These are phyloP conservation scores for Oemleria cerasiformis DNA, from an alignment of 306 rosid genomes.

Conservation along the genomic window DNA sequence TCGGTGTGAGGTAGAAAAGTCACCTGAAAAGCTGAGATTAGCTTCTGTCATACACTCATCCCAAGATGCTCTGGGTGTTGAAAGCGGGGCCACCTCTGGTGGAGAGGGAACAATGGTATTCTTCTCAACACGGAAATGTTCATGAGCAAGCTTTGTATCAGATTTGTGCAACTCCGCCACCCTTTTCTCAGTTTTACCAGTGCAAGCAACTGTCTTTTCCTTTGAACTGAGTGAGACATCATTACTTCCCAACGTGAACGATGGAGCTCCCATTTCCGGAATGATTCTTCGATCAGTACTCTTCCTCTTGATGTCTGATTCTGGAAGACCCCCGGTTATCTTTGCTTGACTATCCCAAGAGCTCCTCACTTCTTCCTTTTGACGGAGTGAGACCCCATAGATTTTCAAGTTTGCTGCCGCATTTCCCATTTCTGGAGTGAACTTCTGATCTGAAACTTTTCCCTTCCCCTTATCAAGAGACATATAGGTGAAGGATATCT, in stretches of 20 bases:
- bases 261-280: constrained; percentile 30
- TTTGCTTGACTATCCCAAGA: constrained; percentile 29
- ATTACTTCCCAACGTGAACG: constrained; percentile 31
- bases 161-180: constrained; percentile 28
- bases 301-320: constrained; percentile 37
- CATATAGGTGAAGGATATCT: constrained; percentile 26
- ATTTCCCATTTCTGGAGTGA: constrained; percentile 32
- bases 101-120: constrained; percentile 45
- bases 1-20: constrained; percentile 39
- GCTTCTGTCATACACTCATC: constrained; percentile 41
- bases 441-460: constrained; percentile 23
- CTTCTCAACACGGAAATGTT: constrained; percentile 28
- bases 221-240: constrained; percentile 34
- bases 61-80: constrained; percentile 34
- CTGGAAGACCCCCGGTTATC: constrained; percentile 36
- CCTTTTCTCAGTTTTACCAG: constrained; percentile 35
- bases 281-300: constrained; percentile 31
- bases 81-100: constrained; percentile 36
- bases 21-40: constrained; percentile 46
- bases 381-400: constrained; percentile 29
- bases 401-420: constrained; percentile 32
- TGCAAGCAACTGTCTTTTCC: constrained; percentile 28
- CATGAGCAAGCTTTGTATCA: constrained; percentile 32
- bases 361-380: constrained; percentile 30
- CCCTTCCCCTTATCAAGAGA: constrained; percentile 44